Evolutionary conservation across 148 eudicot species (phyloP).

Genomic region (Polygonum maritimum): DNA sequence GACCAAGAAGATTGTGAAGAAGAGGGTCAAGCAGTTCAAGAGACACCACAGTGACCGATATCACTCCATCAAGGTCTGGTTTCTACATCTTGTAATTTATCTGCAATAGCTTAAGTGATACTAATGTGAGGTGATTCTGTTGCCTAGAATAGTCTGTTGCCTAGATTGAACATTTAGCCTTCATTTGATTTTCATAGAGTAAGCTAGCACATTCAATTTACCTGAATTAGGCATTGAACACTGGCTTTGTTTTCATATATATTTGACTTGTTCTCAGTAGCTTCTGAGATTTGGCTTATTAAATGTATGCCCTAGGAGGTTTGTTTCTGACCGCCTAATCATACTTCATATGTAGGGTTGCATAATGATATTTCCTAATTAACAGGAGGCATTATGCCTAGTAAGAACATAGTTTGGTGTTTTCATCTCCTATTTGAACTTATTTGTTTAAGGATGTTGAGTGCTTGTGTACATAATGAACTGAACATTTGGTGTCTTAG

Average conservation of each 20-base stretch:
- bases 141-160: background rate
- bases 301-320: background rate
- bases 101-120: background rate
- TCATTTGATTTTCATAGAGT: background rate
- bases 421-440: background rate
- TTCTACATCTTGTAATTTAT: background rate
- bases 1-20: slow-evolving; percentile 61
- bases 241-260: too few relatives aligned
- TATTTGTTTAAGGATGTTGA: background rate
- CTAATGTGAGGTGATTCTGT: too few relatives aligned
- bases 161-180: too few relatives aligned
- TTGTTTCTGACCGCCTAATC: background rate
- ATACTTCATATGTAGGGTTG: background rate
- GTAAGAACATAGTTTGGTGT: background rate
- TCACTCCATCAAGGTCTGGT: slow-evolving; percentile 47
- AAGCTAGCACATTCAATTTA: background rate
- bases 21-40: slow-evolving; percentile 67
- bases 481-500: too few relatives aligned
- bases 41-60: slow-evolving; percentile 50
- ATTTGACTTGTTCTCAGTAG: too few relatives aligned
- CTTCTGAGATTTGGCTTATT: background rate
- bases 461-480: background rate
- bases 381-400: background rate
- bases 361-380: background rate
- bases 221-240: background rate